Evolutionary conservation across 148 eudicot species (phyloP).

Genomic region (Pouteria glomerata): DNA sequence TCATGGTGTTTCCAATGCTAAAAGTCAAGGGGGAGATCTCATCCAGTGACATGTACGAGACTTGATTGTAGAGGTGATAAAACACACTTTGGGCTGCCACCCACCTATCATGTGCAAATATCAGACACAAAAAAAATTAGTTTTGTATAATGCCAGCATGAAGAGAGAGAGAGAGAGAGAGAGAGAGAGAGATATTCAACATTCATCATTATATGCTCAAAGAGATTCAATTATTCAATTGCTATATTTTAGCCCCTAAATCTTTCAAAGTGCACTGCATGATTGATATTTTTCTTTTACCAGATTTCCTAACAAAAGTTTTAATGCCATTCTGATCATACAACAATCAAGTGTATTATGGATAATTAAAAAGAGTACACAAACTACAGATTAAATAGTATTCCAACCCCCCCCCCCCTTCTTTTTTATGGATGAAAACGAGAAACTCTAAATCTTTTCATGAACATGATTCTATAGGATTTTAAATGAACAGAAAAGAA

Average conservation of each 20-base stretch:
- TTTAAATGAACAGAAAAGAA: not conserved
- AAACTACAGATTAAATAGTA: not conserved
- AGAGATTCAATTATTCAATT: not conserved
- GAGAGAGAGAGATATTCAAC: no score
- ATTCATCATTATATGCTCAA: not conserved
- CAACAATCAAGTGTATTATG: not conserved
- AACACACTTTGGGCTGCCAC: slow-evolving; percentile 40
- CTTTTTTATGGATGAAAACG: not conserved
- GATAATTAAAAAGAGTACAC: not conserved
- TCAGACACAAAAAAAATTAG: slow-evolving; percentile 8
- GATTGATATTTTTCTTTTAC: not conserved
- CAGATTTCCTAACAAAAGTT: not conserved
- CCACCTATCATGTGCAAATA: slow-evolving; percentile 25
- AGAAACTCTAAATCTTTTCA: not conserved
- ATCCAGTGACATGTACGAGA: slow-evolving; percentile 39
- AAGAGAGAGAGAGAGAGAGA: not conserved
- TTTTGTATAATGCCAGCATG: not conserved
- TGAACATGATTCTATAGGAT: not conserved
- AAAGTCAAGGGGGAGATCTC: slow-evolving; percentile 41
- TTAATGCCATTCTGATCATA: not conserved
- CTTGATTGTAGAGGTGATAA: slow-evolving; percentile 45
- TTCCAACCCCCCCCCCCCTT: not conserved
- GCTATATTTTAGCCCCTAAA: not conserved
- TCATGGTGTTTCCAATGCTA: slow-evolving; percentile 43
- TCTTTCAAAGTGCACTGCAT: not conserved